phyloP scores from a whole-genome alignment of 2,329 filamentous ascomycete species.

The Corniculantispora saksenae region DNA sequence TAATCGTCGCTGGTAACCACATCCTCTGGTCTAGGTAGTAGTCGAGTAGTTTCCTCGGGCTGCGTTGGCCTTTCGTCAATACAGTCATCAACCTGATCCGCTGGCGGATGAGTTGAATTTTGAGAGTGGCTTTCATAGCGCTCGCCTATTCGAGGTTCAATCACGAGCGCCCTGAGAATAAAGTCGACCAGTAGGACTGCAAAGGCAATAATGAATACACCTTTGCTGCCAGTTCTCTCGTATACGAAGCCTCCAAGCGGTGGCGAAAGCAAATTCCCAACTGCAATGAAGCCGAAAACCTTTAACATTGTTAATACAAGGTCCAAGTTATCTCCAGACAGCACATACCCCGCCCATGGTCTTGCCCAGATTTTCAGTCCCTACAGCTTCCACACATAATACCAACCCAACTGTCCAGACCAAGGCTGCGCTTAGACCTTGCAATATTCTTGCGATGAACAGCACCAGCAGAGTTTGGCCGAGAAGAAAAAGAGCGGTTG shows the following conservation, averaged over 20 bases:
- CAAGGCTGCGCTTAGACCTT: background rate
- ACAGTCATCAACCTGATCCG: too few relatives aligned
- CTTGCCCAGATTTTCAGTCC: background rate
- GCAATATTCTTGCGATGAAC: background rate
- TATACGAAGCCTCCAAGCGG: background rate
- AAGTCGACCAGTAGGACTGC: background rate
- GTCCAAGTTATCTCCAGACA: too few relatives aligned
- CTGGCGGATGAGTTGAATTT: background rate
- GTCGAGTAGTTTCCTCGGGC: too few relatives aligned
- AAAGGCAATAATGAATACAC: background rate
- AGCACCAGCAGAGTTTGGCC: background rate
- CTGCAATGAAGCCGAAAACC: too few relatives aligned
- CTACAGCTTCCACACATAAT: background rate
- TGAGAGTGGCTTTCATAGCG: background rate
- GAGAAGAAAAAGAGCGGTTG: background rate
- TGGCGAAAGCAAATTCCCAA: too few relatives aligned
- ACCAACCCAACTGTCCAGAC: constrained; percentile 1
- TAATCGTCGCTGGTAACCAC: too few relatives aligned
- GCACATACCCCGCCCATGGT: background rate
- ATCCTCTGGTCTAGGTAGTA: too few relatives aligned
- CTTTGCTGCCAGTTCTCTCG: background rate
- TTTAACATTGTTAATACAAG: too few relatives aligned
- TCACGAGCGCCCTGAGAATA: background rate
- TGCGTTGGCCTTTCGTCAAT: too few relatives aligned
- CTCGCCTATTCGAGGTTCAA: background rate